Base-by-base conservation (phyloP, 495 filamentous ascomycete genomes). In the Chlorociboria aeruginascens region DNA sequence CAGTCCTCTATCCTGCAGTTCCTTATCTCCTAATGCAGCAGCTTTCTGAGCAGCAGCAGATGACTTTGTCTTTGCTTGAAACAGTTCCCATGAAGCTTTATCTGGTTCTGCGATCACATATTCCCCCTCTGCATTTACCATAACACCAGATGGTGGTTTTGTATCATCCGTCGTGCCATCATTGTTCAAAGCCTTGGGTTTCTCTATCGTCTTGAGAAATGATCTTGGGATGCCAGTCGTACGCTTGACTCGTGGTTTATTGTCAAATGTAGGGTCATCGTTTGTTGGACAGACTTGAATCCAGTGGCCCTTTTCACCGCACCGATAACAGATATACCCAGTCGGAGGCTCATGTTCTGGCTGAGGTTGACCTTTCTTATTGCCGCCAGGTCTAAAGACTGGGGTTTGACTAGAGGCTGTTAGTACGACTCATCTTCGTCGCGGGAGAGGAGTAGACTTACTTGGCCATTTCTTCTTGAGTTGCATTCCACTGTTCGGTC, bases 221-320 rank as follows among this genome's bases (percentile, higher is more conserved):
- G 89, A 94, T 51, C 83, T 78, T 16, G 92, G 92, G 51, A 99
- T 97, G 46, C 92, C 92, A 12, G 92, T 97, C 10, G 93, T 95
- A 42, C 92, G 79, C 70, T 94, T 95, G 41, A 97, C 82, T 40
- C 88, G 79, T 40, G 88, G 86, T 29, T 84, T 82, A 51, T 86
- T 85, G 65, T 97, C 90, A 58, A 85, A 97, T 37, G 86, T 87
- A 3, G 93, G 90, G 57, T 99, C 90, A 62, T 94, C 85, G 61
- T 99, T 99, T 12, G 92, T 99, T 13, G 92, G 92, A 53, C 92
- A 98, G 9, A 80, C 78, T 66, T 96, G 87, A 46, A 99, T 99
- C 89, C 90, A 97, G 63, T 99, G 92, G 17, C 93, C 92, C 69
- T 97, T 98, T 64, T 96, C 84, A 48, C 88, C 83, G 65, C 92